phyloP scores from a whole-genome alignment of 148 eudicot species.

The Spergularia bocconei region DNA sequence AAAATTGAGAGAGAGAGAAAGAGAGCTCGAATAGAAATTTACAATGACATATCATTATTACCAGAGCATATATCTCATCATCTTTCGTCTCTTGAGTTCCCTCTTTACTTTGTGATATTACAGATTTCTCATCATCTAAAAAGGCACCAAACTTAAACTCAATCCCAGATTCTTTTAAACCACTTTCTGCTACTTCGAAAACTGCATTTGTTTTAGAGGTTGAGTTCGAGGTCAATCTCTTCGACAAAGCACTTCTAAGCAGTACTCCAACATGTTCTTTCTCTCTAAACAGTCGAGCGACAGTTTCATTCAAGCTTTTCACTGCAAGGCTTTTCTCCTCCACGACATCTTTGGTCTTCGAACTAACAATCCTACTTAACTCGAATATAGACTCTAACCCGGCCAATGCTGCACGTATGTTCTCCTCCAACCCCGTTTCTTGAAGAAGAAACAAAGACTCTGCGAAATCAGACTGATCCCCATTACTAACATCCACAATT shows the following conservation, averaged over 20 bases:
- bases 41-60: constrained; percentile 22
- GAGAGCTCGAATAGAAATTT: not conserved
- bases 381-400: constrained; percentile 80
- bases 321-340: constrained; percentile 73
- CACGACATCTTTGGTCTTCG: constrained; percentile 52
- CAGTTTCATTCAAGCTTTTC: constrained; percentile 69
- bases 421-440: constrained; percentile 86
- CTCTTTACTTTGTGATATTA: constrained; percentile 30
- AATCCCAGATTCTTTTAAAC: constrained; percentile 78
- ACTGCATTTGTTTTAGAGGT: constrained; percentile 66
- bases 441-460: constrained; percentile 85
- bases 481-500: constrained; percentile 62
- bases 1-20: constrained; percentile 4
- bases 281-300: constrained; percentile 71
- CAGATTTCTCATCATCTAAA: constrained; percentile 36
- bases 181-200: constrained; percentile 85
- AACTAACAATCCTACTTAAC: constrained; percentile 52
- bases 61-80: constrained; percentile 90
- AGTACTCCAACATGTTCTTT: constrained; percentile 88
- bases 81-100: constrained; percentile 52
- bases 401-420: constrained; percentile 77
- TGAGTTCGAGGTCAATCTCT: constrained; percentile 52
- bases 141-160: constrained; percentile 61
- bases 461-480: constrained; percentile 63
- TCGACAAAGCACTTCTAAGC: constrained; percentile 83